Percentiles rank a stretch among this genome's conserved stretches.
phyloP scores from a whole-genome alignment of 768 basidiomycete species.

The Calocybe gangraenosa region DNA sequence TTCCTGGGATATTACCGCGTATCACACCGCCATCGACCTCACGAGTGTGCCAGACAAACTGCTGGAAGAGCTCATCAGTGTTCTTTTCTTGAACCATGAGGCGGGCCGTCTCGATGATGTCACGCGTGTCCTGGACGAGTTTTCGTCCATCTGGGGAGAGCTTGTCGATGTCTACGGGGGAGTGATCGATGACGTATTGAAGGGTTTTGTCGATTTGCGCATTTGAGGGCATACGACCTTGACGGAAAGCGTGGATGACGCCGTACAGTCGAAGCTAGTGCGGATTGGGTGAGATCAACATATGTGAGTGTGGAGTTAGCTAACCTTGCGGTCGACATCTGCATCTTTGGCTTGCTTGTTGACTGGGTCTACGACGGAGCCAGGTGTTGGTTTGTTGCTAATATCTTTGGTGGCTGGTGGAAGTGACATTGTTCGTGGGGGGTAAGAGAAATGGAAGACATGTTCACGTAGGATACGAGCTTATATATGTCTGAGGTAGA shows the following conservation, averaged over 20 bases:
- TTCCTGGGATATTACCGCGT: constrained; percentile 9
- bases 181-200: constrained; percentile 54
- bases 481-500: constrained; percentile 5
- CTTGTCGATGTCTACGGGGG: constrained; percentile 56
- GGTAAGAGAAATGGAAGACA: neutral
- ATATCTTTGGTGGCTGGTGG: constrained; percentile 61
- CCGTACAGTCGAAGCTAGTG: constrained; percentile 70
- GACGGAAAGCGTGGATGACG: constrained; percentile 74
- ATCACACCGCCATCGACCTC: constrained; percentile 33
- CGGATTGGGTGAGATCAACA: neutral
- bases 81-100: constrained; percentile 82
- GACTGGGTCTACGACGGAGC: constrained; percentile 64
- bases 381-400: constrained; percentile 47
- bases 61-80: constrained; percentile 86
- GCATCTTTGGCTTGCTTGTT: constrained; percentile 57
- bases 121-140: constrained; percentile 71
- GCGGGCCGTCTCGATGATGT: constrained; percentile 74
- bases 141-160: constrained; percentile 76
- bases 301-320: neutral
- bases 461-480: neutral
- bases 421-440: constrained; percentile 51
- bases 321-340: constrained; percentile 75
- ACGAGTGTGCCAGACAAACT: constrained; percentile 80
- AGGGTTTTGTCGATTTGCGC: constrained; percentile 73
- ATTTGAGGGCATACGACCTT: constrained; percentile 78